Base-by-base conservation (phyloP, 176 grass and related monocot species). In the Eleusine coracana region DNA sequence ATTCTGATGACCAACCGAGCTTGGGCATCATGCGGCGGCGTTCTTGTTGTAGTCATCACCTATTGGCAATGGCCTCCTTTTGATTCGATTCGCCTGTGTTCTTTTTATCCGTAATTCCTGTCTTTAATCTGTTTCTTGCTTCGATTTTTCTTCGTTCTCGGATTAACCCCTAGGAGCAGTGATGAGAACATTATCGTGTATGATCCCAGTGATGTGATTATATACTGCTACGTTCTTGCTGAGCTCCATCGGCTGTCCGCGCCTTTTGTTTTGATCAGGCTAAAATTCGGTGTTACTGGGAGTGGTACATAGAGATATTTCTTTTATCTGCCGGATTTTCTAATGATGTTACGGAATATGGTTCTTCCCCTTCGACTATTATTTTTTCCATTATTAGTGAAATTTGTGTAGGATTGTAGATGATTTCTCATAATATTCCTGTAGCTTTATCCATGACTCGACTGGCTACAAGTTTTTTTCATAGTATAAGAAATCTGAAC, bases 161-260 rank as follows among this genome's bases (percentile, higher is more conserved):
- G 14, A 0, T 20, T 27, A 27, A 13, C 13, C 17, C 17, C 60
- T 64, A 7, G 86, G 83, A 86, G 78, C 89, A 73, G 50, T 89
- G 92, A 89, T 84, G 89, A 91, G 72, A 94, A 7, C 61, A 85
- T 75, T 78, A 36, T 21, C 18, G 45, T 52, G 31, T 48, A 88
- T 94, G 92, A 91, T 94, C 87, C 15, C 18, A 23, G 17, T 74
- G 71, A 75, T 45, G 54, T 91, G 92, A 94, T 94, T 94, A 67
- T 66, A 88, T 36, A 90, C 87, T 86, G 87, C 92, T 92, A 92
- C 85, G 87, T 94, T 90, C 87, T 92, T 90, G 52, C 85, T 92
- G 87, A 94, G 87, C 90, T 80, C 90, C 87, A 31, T 64, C 18
- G 34, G 6, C 17, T 11, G 3, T 55, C 0, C 34, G 21, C 23